Evolutionary conservation across 73 alveolate genomes (phyloP).

Genomic region (Paramecium octaurelia): DNA sequence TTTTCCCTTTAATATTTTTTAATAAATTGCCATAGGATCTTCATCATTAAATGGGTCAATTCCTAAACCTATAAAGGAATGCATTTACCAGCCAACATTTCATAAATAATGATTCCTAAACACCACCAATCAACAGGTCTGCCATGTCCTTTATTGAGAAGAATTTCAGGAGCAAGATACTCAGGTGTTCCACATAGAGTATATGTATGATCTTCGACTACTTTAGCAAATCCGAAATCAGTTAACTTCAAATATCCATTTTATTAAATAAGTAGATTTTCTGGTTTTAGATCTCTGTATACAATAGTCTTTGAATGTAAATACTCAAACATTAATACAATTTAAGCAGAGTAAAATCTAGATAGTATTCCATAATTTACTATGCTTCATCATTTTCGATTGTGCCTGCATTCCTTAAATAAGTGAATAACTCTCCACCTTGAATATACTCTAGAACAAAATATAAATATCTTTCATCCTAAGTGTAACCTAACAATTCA

Average conservation of each 20-base stretch:
- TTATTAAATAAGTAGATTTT: slow-evolving; percentile 61
- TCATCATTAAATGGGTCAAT: slow-evolving; percentile 92
- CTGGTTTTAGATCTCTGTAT: slow-evolving; percentile 72
- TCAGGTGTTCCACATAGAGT: slow-evolving; percentile 79
- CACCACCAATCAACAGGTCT: slow-evolving; percentile 93
- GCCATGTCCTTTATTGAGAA: slow-evolving; percentile 82
- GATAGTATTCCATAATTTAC: slow-evolving; percentile 65
- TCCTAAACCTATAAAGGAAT: slow-evolving; percentile 71
- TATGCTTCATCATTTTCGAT: slow-evolving; percentile 73
- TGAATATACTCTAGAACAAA: slow-evolving; percentile 89
- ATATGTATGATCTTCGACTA: slow-evolving; percentile 73
- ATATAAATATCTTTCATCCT: slow-evolving; percentile 89
- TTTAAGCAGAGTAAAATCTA: slow-evolving; percentile 70
- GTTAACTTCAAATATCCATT: slow-evolving; percentile 71
- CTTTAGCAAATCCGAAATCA: slow-evolving; percentile 78
- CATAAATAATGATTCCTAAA: slow-evolving; percentile 91
- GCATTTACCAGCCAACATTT: slow-evolving; percentile 79
- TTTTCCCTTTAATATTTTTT: slow-evolving; percentile 88
- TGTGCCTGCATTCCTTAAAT: slow-evolving; percentile 84
- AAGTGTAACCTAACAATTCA: slow-evolving; percentile 74
- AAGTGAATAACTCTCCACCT: slow-evolving; percentile 98
- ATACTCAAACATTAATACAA: slow-evolving; percentile 64
- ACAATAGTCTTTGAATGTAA: slow-evolving; percentile 67
- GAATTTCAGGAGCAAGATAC: slow-evolving; percentile 70
- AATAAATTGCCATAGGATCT: slow-evolving; percentile 97